A percentile compares a stretch with the other conserved stretches of the same genome.
phyloP scores from a whole-genome alignment of 495 filamentous ascomycete species.

The Rusavskia elegans region DNA sequence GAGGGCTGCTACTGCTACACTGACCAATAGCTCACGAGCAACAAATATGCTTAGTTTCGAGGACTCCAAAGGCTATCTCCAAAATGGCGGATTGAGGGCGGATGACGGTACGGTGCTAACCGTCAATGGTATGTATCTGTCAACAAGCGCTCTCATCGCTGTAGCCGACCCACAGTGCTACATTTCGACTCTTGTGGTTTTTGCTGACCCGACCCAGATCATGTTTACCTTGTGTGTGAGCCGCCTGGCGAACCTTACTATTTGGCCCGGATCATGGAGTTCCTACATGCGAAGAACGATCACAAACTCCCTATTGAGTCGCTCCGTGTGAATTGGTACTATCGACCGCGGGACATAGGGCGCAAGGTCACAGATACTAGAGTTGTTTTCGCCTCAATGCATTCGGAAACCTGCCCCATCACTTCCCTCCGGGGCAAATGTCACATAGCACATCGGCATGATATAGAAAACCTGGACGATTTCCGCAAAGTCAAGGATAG shows the following conservation, averaged over 20 bases:
- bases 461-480: conserved; percentile 67
- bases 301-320: conserved; percentile 60
- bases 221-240: conserved; percentile 94
- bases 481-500: conserved; percentile 70
- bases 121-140: conserved; percentile 60
- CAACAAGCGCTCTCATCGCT: neutral
- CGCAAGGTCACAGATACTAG: conserved; percentile 80
- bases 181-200: neutral
- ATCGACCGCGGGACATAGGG: conserved; percentile 87
- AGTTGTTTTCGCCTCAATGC: conserved; percentile 89
- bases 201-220: conserved; percentile 44
- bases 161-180: too few relatives aligned
- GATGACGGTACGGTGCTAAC: conserved; percentile 78
- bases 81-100: conserved; percentile 64
- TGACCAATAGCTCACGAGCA: conserved; percentile 19
- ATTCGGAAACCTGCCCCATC: conserved; percentile 89
- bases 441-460: conserved; percentile 67
- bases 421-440: conserved; percentile 87
- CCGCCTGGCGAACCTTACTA: conserved; percentile 98
- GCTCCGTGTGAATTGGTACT: conserved; percentile 94
- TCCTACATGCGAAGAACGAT: conserved; percentile 67
- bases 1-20: conserved; percentile 22
- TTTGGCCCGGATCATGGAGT: conserved; percentile 90
- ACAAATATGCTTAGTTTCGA: conserved; percentile 85
- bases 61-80: conserved; percentile 45